Conservation (phyloP, 1,284 basidiomycete genomes). For the Leucoagaricus sp. region DNA sequence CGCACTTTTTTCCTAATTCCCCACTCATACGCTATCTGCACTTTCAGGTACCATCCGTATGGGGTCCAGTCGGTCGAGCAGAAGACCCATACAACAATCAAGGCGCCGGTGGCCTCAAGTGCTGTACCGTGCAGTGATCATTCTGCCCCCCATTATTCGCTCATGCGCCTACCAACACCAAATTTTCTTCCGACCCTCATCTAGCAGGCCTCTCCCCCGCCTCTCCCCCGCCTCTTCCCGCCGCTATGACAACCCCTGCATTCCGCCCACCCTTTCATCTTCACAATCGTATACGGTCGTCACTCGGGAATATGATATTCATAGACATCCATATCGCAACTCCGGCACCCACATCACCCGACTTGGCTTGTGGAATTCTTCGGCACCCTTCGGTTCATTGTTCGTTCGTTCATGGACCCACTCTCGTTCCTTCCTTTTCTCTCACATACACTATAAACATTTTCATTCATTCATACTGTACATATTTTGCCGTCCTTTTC, state of each 20-base stretch:
- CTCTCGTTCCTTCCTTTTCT: not conserved
- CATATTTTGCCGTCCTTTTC: conserved; percentile 15
- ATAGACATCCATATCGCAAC: conserved; percentile 1
- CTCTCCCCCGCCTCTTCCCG: too few species aligned
- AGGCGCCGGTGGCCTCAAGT: conserved; percentile 41
- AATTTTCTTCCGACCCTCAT: not conserved
- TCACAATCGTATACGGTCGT: not conserved
- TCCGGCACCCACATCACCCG: not conserved
- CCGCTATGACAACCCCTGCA: too few species aligned
- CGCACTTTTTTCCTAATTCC: not conserved
- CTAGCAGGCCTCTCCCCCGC: not conserved
- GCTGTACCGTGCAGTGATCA: conserved; percentile 47
- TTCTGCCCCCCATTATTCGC: conserved; percentile 7
- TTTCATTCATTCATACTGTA: conserved; percentile 11
- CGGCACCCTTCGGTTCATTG: conserved; percentile 5
- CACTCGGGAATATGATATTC: not conserved
- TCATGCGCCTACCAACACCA: not conserved
- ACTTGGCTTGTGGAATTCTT: not conserved
- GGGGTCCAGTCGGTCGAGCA: conserved; percentile 83
- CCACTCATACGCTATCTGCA: conserved; percentile 13
- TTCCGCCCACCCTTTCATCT: not conserved
- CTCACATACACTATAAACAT: not conserved
- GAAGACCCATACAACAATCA: conserved; percentile 83
- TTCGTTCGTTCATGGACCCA: not conserved
- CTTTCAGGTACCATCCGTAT: conserved; percentile 81